phyloP scores from a whole-genome alignment of 1,284 basidiomycete species.

The Macrocystidia cucumis region DNA sequence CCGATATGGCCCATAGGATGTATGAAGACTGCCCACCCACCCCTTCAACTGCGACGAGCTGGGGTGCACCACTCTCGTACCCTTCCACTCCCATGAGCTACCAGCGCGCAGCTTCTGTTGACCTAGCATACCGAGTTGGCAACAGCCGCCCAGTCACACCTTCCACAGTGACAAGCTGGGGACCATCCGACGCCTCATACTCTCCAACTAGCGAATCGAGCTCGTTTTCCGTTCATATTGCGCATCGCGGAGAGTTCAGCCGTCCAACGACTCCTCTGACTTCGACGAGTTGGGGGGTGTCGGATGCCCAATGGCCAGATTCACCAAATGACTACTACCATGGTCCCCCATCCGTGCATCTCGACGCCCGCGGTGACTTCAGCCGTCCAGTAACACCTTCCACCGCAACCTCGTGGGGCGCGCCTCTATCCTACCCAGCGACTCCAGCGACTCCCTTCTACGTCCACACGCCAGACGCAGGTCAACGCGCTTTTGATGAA shows the following conservation, averaged over 20 bases:
- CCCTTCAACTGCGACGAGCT: conserved; percentile 36
- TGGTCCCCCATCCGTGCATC: no score
- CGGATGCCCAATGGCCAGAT: no score
- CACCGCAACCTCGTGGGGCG: conserved; percentile 40
- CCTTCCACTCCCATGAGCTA: conserved; percentile 25
- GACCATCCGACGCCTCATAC: conserved; percentile 18
- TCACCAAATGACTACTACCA: no score
- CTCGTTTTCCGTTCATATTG: conserved; percentile 24
- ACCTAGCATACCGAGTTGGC: conserved; percentile 29
- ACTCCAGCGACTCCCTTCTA: conserved; percentile 28
- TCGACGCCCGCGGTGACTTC: no score
- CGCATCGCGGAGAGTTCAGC: conserved; percentile 23
- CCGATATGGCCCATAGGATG: conserved; percentile 41
- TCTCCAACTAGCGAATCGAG: conserved; percentile 15
- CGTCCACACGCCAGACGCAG: conserved; percentile 35
- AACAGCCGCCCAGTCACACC: conserved; percentile 32
- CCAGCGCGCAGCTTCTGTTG: conserved; percentile 29
- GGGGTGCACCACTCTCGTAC: conserved; percentile 39
- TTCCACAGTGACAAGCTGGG: conserved; percentile 25
- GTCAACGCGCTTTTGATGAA: conserved; percentile 18
- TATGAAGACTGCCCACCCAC: conserved; percentile 39
- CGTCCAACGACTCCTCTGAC: conserved; percentile 7
- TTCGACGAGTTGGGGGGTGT: conserved; percentile 2
- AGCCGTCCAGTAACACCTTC: conserved; percentile 25
- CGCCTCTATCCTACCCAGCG: conserved; percentile 32